A percentile compares a stretch with the other conserved stretches of the same genome.
Evolutionary conservation across 345 rosid genomes (phyloP).

Genomic region (Citrus sinensis): DNA sequence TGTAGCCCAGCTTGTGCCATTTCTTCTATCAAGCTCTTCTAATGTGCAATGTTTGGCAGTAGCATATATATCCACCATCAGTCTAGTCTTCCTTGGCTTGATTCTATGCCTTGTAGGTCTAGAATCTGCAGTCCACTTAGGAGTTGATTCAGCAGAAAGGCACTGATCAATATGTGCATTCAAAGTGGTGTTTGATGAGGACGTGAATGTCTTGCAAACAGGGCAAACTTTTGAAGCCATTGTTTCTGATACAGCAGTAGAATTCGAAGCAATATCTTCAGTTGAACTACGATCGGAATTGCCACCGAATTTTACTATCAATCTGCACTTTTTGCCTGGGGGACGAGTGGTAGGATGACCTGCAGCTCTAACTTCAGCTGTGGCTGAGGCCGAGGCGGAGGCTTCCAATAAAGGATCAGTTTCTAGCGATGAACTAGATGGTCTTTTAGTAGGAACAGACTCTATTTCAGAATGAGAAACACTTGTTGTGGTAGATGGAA

Average conservation of each 20-base stretch:
- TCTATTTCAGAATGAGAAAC: slow-evolving; percentile 57
- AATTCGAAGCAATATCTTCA: slow-evolving; percentile 65
- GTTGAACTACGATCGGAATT: slow-evolving; percentile 53
- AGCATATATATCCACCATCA: slow-evolving; percentile 79
- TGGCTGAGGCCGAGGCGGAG: slow-evolving; percentile 9
- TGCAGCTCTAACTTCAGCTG: slow-evolving; percentile 28
- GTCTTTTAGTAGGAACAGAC: slow-evolving; percentile 34
- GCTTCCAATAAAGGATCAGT: slow-evolving; percentile 28
- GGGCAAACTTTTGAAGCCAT: slow-evolving; percentile 95
- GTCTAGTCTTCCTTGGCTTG: slow-evolving; percentile 68
- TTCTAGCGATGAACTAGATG: slow-evolving; percentile 32
- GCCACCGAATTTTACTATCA: slow-evolving; percentile 68
- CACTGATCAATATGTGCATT: slow-evolving; percentile 99
- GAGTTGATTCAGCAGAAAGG: slow-evolving; percentile 64
- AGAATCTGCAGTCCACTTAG: slow-evolving; percentile 60
- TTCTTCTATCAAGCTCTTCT: slow-evolving; percentile 89
- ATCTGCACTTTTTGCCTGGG: slow-evolving; percentile 60
- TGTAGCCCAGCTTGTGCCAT: slow-evolving; percentile 67
- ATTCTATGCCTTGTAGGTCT: slow-evolving; percentile 61
- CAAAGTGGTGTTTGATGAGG: slow-evolving; percentile 93
- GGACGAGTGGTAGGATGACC: slow-evolving; percentile 29
- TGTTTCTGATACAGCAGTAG: slow-evolving; percentile 54
- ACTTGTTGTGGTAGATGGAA: slow-evolving; percentile 47
- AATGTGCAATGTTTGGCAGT: slow-evolving; percentile 66
- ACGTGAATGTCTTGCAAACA: slow-evolving; percentile 94